Evolutionary conservation across 2,329 filamentous ascomycete species (phyloP), one percentile per base, ranked within the genome.

Genomic region (Davidsoniella eucalypti): DNA sequence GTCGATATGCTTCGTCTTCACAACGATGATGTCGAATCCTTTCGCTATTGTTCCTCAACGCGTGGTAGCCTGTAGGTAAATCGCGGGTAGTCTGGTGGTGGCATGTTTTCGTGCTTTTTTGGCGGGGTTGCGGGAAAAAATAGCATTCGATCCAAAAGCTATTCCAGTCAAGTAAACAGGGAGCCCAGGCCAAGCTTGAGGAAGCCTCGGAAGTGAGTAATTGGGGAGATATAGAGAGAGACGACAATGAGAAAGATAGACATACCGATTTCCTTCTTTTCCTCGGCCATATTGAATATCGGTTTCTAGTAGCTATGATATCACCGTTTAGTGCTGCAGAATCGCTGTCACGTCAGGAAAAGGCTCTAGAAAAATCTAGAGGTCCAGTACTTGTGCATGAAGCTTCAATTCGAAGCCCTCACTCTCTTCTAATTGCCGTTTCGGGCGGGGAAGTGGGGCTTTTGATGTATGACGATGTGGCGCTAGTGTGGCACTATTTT

Each of bases 231-330:
- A 21, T 26, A 38, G 36, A 47, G 41, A 36, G 26, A 18, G 29
- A 21, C 9, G 12, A 38, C 17, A 44, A 37, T 18, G 6, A 49
- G n/a, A 54, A 18, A 38, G 40, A 26, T 37, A 26, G 39, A 64
- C 67, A 56, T 60, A 71, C 68, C 69, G 55, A 64, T 57, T 54
- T 66, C 68, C 63, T 70, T 69, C 29, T 53, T 49, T 18, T 64
- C 61, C 50, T 70, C 67, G 59, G 68, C 65, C 65, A 68, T 67
- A 58, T 60, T 67, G 64, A 50, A 53, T 53, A 29, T 33, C 39
- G 17, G 25, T 47, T 46, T 44, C 16, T 42, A 21, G 17, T 33
- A 33, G n/a, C 26, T 44, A 39, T 53, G 51, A 47, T 53, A 40
- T 53, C 38, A 50, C 47, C 33, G 36, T 53, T 50, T 33, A 49